Evolutionary conservation across 2,329 filamentous ascomycete genomes (phyloP), one percentile per base, ranked within the genome.

Genomic region (Trichoderma koningii): DNA sequence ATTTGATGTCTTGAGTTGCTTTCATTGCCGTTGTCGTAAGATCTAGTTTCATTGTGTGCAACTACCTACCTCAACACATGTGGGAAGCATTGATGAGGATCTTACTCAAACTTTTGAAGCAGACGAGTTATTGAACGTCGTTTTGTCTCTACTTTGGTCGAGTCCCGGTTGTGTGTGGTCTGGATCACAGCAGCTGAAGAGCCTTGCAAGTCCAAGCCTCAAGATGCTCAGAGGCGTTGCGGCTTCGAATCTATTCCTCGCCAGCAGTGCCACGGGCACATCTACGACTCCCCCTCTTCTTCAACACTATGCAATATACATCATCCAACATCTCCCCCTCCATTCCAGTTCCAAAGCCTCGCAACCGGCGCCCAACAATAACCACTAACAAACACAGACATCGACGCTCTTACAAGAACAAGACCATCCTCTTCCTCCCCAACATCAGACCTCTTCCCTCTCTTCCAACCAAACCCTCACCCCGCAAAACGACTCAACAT

Each of bases 401-500:
- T 55, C 23, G 21, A 23, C 23, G 28, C 41, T 41, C n/a, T 41
- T 52, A n/a, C n/a, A n/a, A n/a, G n/a, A n/a, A 12, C 30, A 10
- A 34, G 9, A 34, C 2, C 30, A 34, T 34, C 30, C 30, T 34
- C 30, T 10, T 34, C 30, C 30, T 12, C 30, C 7, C 2, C 30
- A 10, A 10, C 50, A 19, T 9, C 64, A 2, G 55, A 42, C 10
- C 3, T 10, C 41, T 26, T 62, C 21, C 52, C 61, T 1, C 3
- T 66, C 5, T 68, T 60, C 65, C 65, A 65, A 45, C 63, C 66
- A 62, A 50, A 67, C 62, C 3, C 38, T 67, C 42, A 64, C 42
- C 23, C 52, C 44, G 15, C 69, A 69, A 30, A 63, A 67, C 12
- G 55, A 66, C 14, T 42, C 62, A 2, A 63, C 65, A 0, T 70